Evolutionary conservation across 345 rosid species (phyloP), one percentile per base, ranked within the genome.

Genomic region (Brassica napus): DNA sequence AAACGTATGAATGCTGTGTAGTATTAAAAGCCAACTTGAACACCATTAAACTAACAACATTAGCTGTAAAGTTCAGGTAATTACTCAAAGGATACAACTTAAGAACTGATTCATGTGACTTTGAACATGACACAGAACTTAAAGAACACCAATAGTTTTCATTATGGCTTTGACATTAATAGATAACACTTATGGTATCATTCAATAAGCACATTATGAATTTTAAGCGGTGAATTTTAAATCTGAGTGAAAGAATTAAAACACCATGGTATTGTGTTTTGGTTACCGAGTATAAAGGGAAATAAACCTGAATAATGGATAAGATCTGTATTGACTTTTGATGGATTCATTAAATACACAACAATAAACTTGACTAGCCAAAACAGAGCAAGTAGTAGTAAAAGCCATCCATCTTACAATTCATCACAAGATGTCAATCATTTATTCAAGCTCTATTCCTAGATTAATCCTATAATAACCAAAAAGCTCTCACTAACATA

Each of bases 61-160:
- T 42, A 59, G 35, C 26, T 60, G 55, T 69, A 60, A 69, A 76
- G 79, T 68, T 68, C 57, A 31, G 75, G 44, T 47, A 21, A 70
- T 44, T 9, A 59, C 62, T 76, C 62, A 61, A 69, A 70, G 49
- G 63, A 69, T 28, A 31, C 18, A 21, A 21, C 52, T 63, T n/a
- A 69, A 23, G 63, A 69, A 77, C 75, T 76, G 79, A 76, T 76
- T 76, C 79, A 69, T 63, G 80, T 77, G 80, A 77, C 80, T 49
- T n/a, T 30, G 65, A 71, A 34, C 74, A 71, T 71, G 76, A 72
- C 67, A 60, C 23, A 54, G 66, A 72, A 63, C 75, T 69, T 18
- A 69, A 70, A 60, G 74, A 12, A 60, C 69, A 60, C 74, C 52
- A 68, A 18, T 32, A 16, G 70, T 77, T 61, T 14, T 60, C 49